These are phyloP conservation scores for Rhynchospora pubera DNA, from an alignment of 176 grass and related monocot species.

Conservation along the genomic window DNA sequence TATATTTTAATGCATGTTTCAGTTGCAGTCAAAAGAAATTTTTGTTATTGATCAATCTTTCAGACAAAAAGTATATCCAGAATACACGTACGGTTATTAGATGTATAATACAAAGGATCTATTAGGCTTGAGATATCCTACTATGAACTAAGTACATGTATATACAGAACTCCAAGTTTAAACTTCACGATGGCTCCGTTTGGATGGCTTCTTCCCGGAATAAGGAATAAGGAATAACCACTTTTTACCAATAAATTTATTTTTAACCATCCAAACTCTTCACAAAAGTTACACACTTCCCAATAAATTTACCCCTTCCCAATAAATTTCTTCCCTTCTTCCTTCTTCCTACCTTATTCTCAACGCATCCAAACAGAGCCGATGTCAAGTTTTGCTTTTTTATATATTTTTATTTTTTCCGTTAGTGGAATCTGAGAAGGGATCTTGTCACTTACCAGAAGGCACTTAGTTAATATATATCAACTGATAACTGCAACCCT, in stretches of 20 bases:
- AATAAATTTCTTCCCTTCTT: too few relatives aligned
- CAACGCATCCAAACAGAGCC: too few relatives aligned
- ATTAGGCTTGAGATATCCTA: neutral
- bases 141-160: neutral
- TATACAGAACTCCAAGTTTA: neutral
- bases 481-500: neutral
- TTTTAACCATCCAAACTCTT: too few relatives aligned
- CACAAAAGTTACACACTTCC: too few relatives aligned
- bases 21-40: neutral
- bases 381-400: too few relatives aligned
- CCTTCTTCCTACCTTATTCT: too few relatives aligned
- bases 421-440: neutral
- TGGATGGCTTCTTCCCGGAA: too few relatives aligned
- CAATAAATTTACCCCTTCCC: too few relatives aligned
- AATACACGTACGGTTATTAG: neutral
- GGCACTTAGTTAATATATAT: neutral
- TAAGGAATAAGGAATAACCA: too few relatives aligned
- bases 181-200: neutral
- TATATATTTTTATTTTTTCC: too few relatives aligned
- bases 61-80: neutral
- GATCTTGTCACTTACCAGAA: neutral
- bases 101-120: neutral
- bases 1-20: too few relatives aligned
- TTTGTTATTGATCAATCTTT: neutral
- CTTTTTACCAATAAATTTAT: too few relatives aligned